phyloP scores from a whole-genome alignment of 202 grass and related monocot species.

The Dendrocalamus latiflorus region DNA sequence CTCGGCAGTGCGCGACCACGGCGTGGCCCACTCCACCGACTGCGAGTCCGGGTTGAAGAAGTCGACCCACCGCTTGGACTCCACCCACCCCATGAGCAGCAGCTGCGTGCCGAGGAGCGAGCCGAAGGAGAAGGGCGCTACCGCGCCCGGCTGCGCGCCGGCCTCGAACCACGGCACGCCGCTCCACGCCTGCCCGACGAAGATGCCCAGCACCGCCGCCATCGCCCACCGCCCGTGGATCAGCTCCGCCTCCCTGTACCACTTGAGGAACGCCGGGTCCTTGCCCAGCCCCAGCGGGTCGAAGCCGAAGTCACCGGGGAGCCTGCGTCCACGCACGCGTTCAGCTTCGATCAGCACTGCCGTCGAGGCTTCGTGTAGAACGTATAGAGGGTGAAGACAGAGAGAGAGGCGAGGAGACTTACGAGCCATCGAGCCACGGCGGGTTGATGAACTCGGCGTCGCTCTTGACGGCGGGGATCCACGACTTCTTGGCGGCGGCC shows the following conservation, averaged over 20 bases:
- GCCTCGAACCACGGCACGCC: constrained; percentile 96
- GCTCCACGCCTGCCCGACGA: constrained; percentile 85
- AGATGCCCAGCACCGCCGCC: constrained; percentile 80
- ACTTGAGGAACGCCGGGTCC: constrained; percentile 94
- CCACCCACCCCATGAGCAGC: constrained; percentile 97
- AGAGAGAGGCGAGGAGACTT: no score
- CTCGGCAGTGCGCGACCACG: constrained; percentile 83
- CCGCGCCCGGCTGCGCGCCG: constrained; percentile 73
- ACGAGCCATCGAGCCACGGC: no score
- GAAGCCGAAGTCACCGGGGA: constrained; percentile 70
- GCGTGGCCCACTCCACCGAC: constrained; percentile 85
- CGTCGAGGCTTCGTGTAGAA: no score
- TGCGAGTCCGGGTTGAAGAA: constrained; percentile 99
- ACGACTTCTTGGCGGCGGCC: constrained; percentile 72
- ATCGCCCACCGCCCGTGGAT: constrained; percentile 95
- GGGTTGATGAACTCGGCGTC: no score
- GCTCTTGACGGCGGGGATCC: constrained; percentile 83
- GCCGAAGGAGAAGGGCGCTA: constrained; percentile 95
- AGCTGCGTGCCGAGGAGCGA: constrained; percentile 87
- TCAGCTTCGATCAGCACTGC: no score
- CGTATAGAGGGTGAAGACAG: no score
- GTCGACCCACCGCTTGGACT: constrained; percentile 97
- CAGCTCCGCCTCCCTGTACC: constrained; percentile 93
- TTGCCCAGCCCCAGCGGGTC: constrained; percentile 88
- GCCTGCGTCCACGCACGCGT: no score